Evolutionary conservation across 192 early-diverging fungal genomes (phyloP).

Genomic region (Thoreauomyces humboldtii): DNA sequence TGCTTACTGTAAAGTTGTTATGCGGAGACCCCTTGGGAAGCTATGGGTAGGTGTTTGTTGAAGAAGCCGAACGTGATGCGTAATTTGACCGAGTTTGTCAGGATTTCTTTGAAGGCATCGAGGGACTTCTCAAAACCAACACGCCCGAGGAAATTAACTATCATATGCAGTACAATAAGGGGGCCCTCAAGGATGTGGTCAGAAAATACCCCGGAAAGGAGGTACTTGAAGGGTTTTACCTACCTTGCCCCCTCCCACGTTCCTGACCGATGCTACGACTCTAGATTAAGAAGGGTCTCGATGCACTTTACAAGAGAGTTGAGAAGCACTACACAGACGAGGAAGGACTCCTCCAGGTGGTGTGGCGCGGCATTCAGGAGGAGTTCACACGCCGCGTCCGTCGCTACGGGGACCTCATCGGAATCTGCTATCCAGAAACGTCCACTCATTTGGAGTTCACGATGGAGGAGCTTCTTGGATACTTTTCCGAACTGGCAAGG

Average conservation of each 20-base stretch:
- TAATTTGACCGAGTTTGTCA: too few relatives aligned
- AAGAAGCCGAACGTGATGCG: background rate
- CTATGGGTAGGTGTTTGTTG: constrained; percentile 68
- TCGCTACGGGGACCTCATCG: constrained; percentile 78
- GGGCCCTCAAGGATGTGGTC: constrained; percentile 79
- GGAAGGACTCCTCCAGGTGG: constrained; percentile 73
- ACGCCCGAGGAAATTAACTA: constrained; percentile 77
- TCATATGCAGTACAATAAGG: constrained; percentile 80
- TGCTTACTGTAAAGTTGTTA: constrained; percentile 84
- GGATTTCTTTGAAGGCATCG: constrained; percentile 98
- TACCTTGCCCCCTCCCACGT: background rate
- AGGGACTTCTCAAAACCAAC: constrained; percentile 74
- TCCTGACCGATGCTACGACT: constrained; percentile 1
- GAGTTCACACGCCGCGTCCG: constrained; percentile 78
- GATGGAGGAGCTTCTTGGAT: constrained; percentile 69
- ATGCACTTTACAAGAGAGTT: constrained; percentile 82
- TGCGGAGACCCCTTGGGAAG: constrained; percentile 82
- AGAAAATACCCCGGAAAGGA: constrained; percentile 80
- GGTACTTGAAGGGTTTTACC: constrained; percentile 52
- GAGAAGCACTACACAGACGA: constrained; percentile 93
- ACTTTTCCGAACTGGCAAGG: constrained; percentile 69
- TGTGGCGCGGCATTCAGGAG: constrained; percentile 89
- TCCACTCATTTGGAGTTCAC: constrained; percentile 84
- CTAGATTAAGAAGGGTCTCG: constrained; percentile 74
- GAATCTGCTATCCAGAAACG: constrained; percentile 82